These are phyloP conservation scores for Paramecium sonneborni DNA, from an alignment of 73 alveolate genomes.

Conservation along the genomic window DNA sequence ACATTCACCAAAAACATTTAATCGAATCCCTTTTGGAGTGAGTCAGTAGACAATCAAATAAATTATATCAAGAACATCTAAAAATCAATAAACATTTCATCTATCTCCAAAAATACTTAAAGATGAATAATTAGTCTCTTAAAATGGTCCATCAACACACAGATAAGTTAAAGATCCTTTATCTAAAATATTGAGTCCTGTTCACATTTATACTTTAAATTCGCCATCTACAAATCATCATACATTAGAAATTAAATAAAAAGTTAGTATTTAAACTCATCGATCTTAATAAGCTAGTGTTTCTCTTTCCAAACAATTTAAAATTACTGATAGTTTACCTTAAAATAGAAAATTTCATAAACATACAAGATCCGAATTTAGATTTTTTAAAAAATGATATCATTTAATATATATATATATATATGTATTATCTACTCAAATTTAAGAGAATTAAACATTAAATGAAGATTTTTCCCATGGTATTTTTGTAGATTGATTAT, in stretches of 20 bases:
- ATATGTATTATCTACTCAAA: neutral
- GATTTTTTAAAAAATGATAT: slow-evolving; percentile 19
- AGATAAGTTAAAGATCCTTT: neutral
- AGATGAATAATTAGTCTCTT: neutral
- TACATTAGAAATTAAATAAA: neutral
- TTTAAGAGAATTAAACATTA: slow-evolving; percentile 45
- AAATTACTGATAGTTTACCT: neutral
- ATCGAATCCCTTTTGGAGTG: neutral
- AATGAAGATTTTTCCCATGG: slow-evolving; percentile 59
- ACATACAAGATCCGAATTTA: slow-evolving; percentile 22
- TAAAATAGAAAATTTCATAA: neutral
- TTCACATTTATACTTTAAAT: neutral
- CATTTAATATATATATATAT: slow-evolving; percentile 12
- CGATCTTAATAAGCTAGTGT: neutral
- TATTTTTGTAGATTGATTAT: neutral
- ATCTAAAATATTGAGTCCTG: slow-evolving; percentile 7
- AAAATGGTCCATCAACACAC: neutral
- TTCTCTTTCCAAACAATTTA: neutral
- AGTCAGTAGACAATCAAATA: neutral
- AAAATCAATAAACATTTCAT: neutral
- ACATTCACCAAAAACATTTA: neutral
- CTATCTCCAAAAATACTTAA: neutral
- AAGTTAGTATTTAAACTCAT: neutral
- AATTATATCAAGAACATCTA: neutral
- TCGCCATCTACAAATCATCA: neutral